Base-by-base conservation (phyloP, 1,139 yeast species). In the Torulaspora globosa region DNA sequence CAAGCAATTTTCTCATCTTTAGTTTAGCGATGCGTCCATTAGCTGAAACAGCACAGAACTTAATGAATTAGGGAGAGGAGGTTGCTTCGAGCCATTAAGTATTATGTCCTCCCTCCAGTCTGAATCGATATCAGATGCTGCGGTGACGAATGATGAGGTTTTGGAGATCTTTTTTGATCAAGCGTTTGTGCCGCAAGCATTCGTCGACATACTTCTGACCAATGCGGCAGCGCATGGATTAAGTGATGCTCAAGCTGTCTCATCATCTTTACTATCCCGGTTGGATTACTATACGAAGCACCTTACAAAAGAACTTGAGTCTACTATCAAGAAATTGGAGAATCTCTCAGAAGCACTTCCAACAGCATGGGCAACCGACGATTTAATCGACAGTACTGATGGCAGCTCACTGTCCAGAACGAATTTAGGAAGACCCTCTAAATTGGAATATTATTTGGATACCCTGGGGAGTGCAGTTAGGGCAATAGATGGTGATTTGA, bases 361-460 rank as follows among this genome's bases (percentile, higher is more conserved):
- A 8, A 60, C 56, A 28, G 53, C 63, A 2, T 56, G 58, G 59
- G 18, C 50, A 7, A 38, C 36, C n/a, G 54, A 55, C 32, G 51
- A 50, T 10, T 27, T 19, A 12, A 26, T 30, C 18, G 31, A 36
- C 10, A 27, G n/a, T 18, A 28, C 16, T 6, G 51, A 50, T 30
- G 48, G 50, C 46, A 30, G 39, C 48, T 41, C 41, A 52, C 56
- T 42, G 43, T 56, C 56, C 9, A 27, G 39, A n/a, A 32, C 31
- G 10, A 38, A 36, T 28, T 23, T 36, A 9, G 34, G 44, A 30
- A 70, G 73, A 5, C 65, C 71, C 23, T 76, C 84, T 8, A 70
- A 86, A 51, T 63, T 84, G 42, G 83, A 82, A 54, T 82, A 82
- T 60, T 82, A 81, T 57, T 66, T 80, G 33, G 82, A 79, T 43